A percentile compares a stretch with the other conserved stretches of the same genome.
Evolutionary conservation across 768 basidiomycete species (phyloP).

Genomic region (Neoboletus brunneissimus): DNA sequence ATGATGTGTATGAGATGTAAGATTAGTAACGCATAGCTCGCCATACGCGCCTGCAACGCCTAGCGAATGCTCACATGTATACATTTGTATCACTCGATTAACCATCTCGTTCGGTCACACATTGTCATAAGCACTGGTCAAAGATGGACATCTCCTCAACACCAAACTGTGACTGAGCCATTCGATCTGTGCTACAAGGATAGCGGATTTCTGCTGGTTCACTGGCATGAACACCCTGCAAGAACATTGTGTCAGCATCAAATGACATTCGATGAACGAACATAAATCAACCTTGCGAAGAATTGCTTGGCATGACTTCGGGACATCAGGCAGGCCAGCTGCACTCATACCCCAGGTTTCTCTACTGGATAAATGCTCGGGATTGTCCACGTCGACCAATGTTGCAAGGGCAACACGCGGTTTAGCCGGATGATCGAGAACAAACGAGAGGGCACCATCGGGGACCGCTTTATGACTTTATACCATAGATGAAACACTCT

Average conservation of each 20-base stretch:
- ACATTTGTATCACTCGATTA: no score
- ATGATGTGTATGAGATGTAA: no score
- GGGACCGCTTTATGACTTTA: conserved; percentile 44
- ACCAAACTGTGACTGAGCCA: background rate
- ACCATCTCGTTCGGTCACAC: no score
- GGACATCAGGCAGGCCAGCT: conserved; percentile 1
- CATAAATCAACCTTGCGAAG: conserved; percentile 6
- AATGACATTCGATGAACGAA: background rate
- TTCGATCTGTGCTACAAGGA: background rate
- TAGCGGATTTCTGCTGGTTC: conserved; percentile 17
- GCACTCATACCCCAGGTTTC: conserved; percentile 1
- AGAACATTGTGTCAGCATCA: background rate
- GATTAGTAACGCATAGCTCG: no score
- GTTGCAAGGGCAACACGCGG: conserved; percentile 40
- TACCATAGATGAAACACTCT: background rate
- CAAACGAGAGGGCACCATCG: conserved; percentile 41
- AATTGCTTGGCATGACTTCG: conserved; percentile 3
- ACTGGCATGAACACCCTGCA: conserved; percentile 7
- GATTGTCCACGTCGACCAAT: background rate
- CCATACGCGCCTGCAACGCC: no score
- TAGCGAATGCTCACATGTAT: no score
- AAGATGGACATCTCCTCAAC: background rate
- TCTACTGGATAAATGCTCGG: conserved; percentile 9
- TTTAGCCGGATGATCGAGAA: conserved; percentile 42
- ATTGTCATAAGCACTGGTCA: no score